phyloP scores from a whole-genome alignment of 2,329 filamentous ascomycete genomes.

The Didymella arachidicola region DNA sequence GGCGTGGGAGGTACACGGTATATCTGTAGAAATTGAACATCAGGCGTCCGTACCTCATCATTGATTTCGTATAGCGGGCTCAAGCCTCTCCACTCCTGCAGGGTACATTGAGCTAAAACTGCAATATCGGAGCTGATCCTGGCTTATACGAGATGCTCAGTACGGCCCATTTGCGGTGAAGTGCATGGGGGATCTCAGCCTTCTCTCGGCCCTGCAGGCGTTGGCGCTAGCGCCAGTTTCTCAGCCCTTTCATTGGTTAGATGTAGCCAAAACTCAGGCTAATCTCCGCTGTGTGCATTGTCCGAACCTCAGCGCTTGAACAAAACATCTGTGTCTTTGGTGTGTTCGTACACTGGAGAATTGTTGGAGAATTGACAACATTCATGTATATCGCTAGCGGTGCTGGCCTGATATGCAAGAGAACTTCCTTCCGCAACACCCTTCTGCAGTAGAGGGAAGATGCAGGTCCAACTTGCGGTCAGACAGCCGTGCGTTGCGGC shows the following conservation, averaged over 20 bases:
- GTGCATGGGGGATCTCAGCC: not conserved
- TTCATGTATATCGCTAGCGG: not conserved
- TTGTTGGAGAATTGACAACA: not conserved
- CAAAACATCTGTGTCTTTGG: not conserved
- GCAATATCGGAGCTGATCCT: slow-evolving; percentile 12
- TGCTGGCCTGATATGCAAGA: not conserved
- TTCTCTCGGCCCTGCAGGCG: slow-evolving; percentile 6
- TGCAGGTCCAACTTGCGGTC: not conserved
- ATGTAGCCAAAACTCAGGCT: not conserved
- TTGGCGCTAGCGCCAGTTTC: not conserved
- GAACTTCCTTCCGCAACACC: not conserved
- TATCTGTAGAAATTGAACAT: not conserved
- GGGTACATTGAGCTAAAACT: not conserved
- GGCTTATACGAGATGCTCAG: slow-evolving; percentile 3
- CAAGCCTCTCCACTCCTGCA: not conserved
- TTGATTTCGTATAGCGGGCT: not conserved
- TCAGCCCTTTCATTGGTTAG: slow-evolving; percentile 1
- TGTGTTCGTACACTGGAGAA: not conserved
- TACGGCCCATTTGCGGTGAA: slow-evolving; percentile 5
- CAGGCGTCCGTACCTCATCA: not conserved
- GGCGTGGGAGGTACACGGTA: not conserved
- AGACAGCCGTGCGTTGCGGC: not conserved
- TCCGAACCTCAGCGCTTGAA: slow-evolving; percentile 1
- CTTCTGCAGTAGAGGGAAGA: not conserved
- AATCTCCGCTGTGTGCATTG: slow-evolving; percentile 9